These are phyloP conservation scores for Monilinia laxa DNA, from an alignment of 2,329 filamentous ascomycete genomes.

Conservation along the genomic window DNA sequence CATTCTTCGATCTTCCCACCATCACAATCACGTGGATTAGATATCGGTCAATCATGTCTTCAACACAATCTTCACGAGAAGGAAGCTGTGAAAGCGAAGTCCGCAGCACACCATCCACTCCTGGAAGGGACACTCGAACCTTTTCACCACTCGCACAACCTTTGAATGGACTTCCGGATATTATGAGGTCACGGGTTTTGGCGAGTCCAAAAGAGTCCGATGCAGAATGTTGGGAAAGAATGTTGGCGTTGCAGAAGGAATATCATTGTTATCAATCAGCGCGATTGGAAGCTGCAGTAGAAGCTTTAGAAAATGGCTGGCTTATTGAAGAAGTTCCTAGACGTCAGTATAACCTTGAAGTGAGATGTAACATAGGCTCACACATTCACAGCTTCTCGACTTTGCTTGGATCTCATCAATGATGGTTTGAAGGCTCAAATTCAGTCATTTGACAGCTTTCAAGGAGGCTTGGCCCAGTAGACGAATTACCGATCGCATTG, in stretches of 20 bases:
- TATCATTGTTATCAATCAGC: slow-evolving; percentile 40
- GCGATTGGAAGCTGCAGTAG: slow-evolving; percentile 38
- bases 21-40: slow-evolving; percentile 14
- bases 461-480: background rate
- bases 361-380: slow-evolving; percentile 5
- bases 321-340: slow-evolving; percentile 32
- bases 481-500: background rate
- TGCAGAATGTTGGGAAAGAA: slow-evolving; percentile 36
- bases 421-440: slow-evolving; percentile 36
- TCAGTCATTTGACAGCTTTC: slow-evolving; percentile 22
- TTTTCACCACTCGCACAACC: slow-evolving; percentile 24
- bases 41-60: slow-evolving; percentile 17
- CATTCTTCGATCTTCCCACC: background rate
- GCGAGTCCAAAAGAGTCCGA: slow-evolving; percentile 29
- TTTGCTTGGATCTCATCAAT: slow-evolving; percentile 39
- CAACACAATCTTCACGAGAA: slow-evolving; percentile 20
- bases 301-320: slow-evolving; percentile 35
- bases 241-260: slow-evolving; percentile 37
- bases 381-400: slow-evolving; percentile 33
- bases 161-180: slow-evolving; percentile 15
- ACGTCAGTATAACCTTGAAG: slow-evolving; percentile 30
- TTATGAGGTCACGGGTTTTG: slow-evolving; percentile 21
- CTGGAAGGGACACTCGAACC: slow-evolving; percentile 20
- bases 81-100: slow-evolving; percentile 24
- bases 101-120: slow-evolving; percentile 24